phyloP scores from a whole-genome alignment of 108 stramenopile species.

The Fragilaria radians region DNA sequence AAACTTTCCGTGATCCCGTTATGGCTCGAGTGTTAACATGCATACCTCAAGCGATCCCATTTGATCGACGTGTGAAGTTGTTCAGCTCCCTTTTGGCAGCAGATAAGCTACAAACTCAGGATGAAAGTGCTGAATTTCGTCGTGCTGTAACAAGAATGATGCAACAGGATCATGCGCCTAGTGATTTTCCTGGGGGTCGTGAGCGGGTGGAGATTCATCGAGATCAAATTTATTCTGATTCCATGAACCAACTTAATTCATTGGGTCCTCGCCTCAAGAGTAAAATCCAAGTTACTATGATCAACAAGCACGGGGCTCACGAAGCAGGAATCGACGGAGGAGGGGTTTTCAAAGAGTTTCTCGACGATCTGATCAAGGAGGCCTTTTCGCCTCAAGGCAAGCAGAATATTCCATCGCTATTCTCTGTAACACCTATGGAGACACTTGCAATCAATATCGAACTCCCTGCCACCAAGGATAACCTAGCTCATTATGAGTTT shows the following conservation, averaged over 20 bases:
- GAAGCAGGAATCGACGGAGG: slow-evolving; percentile 99
- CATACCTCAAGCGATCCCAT: slow-evolving; percentile 81
- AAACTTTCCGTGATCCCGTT: slow-evolving; percentile 70
- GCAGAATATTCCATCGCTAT: slow-evolving; percentile 47
- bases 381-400: slow-evolving; percentile 45
- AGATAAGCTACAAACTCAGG: slow-evolving; percentile 54
- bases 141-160: slow-evolving; percentile 27
- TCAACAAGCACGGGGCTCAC: slow-evolving; percentile 84
- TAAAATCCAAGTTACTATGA: slow-evolving; percentile 89
- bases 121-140: slow-evolving; percentile 23
- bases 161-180: slow-evolving; percentile 19
- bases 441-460: slow-evolving; percentile 65
- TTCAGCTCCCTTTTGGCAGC: slow-evolving; percentile 64
- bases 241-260: slow-evolving; percentile 55
- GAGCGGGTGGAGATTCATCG: slow-evolving; percentile 64
- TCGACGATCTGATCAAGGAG: slow-evolving; percentile 80
- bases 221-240: slow-evolving; percentile 67
- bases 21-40: slow-evolving; percentile 75
- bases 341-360: slow-evolving; percentile 96
- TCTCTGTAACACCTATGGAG: slow-evolving; percentile 59
- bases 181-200: slow-evolving; percentile 36
- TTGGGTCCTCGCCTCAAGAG: slow-evolving; percentile 64
- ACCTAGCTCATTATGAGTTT: slow-evolving; percentile 67
- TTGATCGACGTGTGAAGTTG: slow-evolving; percentile 69
- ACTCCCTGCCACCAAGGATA: slow-evolving; percentile 22